Evolutionary conservation across 805 yeast species (phyloP).

Genomic region (Maudiozyma pseudohumilis): DNA sequence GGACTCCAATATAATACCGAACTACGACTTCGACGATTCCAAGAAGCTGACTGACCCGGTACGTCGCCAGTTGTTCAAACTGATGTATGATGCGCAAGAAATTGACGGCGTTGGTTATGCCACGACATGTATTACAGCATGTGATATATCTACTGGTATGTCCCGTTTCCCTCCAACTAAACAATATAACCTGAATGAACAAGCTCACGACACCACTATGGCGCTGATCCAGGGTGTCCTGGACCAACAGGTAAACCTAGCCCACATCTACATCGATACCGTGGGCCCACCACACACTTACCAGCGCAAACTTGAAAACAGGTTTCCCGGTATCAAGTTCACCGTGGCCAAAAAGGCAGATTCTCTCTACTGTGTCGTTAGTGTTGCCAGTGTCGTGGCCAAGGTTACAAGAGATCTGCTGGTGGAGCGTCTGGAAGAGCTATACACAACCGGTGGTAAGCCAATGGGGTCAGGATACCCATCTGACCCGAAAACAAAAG

Average conservation of each 20-base stretch:
- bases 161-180: slow-evolving; percentile 45
- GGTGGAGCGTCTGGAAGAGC: slow-evolving; percentile 17
- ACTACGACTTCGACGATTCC: slow-evolving; percentile 86
- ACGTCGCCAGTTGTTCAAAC: slow-evolving; percentile 51
- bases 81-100: slow-evolving; percentile 44
- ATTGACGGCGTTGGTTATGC: slow-evolving; percentile 72
- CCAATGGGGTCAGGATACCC: slow-evolving; percentile 88
- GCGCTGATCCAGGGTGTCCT: slow-evolving; percentile 58
- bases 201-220: slow-evolving; percentile 93
- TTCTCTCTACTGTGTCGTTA: slow-evolving; percentile 80
- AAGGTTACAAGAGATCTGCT: slow-evolving; percentile 83
- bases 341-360: slow-evolving; percentile 95
- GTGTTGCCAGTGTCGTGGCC: slow-evolving; percentile 92
- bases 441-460: neutral
- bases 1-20: slow-evolving; percentile 36
- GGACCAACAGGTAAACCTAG: slow-evolving; percentile 50
- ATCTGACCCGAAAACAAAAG: slow-evolving; percentile 76
- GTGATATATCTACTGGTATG: slow-evolving; percentile 87
- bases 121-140: slow-evolving; percentile 73
- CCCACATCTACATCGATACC: slow-evolving; percentile 81
- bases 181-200: slow-evolving; percentile 70
- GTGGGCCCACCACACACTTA: slow-evolving; percentile 92
- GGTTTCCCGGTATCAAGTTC: slow-evolving; percentile 62
- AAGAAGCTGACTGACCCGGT: slow-evolving; percentile 69
- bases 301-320: slow-evolving; percentile 56